phyloP scores from a whole-genome alignment of 306 rosid genomes.

The Morella rubra region DNA sequence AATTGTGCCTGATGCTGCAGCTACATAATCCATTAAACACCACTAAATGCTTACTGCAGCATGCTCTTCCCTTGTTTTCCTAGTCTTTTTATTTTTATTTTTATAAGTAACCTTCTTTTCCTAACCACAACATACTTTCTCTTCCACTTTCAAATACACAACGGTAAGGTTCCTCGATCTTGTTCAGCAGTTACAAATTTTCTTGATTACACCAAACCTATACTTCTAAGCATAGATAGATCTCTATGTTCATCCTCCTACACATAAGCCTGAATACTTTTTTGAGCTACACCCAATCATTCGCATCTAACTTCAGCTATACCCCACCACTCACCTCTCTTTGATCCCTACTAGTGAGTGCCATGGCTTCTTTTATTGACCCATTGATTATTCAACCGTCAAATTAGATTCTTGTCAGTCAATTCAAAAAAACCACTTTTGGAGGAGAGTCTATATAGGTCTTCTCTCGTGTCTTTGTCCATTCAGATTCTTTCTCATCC shows the following conservation, averaged over 20 bases:
- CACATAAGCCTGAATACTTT: constrained; percentile 1
- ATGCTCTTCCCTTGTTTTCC: too few species aligned
- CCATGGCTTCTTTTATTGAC: not conserved
- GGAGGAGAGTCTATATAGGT: not conserved
- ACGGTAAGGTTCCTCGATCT: not conserved
- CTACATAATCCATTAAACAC: not conserved
- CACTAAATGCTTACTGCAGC: not conserved
- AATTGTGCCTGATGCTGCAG: not conserved
- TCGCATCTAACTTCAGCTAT: not conserved
- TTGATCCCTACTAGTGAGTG: not conserved
- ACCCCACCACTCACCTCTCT: constrained; percentile 9
- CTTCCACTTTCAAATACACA: not conserved
- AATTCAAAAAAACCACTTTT: not conserved
- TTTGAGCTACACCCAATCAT: constrained; percentile 9
- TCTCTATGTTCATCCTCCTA: constrained; percentile 24
- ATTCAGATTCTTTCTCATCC: constrained; percentile 10
- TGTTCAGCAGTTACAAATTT: not conserved
- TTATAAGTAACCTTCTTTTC: too few species aligned
- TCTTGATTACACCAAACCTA: not conserved
- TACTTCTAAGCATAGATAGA: constrained; percentile 15
- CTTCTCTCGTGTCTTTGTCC: constrained; percentile 4
- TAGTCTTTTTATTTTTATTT: too few species aligned
- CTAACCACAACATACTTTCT: not conserved
- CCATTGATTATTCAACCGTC: constrained; percentile 1
- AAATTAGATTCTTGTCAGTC: constrained; percentile 3